phyloP scores from a whole-genome alignment of 176 grass and related monocot genomes.

The Bothriochloa decipiens region DNA sequence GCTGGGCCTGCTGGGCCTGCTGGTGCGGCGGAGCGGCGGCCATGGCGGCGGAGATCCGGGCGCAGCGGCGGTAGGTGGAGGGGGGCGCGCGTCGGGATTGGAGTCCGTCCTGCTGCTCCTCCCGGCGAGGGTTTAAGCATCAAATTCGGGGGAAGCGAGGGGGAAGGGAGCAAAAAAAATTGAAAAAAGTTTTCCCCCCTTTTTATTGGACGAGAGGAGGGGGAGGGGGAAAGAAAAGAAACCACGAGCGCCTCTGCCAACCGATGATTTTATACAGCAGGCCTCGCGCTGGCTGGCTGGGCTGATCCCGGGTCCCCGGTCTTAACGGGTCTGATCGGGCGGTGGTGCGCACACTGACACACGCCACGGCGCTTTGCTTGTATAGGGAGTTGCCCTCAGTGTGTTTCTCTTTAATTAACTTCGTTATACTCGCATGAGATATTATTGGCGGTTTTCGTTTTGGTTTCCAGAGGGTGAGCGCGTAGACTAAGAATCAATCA shows the following conservation, averaged over 20 bases:
- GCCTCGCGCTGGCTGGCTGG: no score
- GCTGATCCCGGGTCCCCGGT: no score
- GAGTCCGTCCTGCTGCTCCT: background rate
- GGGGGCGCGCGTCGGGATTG: slow-evolving; percentile 29
- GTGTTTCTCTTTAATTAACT: no score
- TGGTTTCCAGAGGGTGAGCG: no score
- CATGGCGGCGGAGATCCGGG: slow-evolving; percentile 51
- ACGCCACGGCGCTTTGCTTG: no score
- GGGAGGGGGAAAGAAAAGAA: background rate
- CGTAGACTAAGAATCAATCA: no score
- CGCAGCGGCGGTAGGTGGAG: background rate
- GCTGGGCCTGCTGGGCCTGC: no score
- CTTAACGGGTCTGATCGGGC: no score
- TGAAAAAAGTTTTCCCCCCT: background rate
- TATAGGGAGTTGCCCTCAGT: no score
- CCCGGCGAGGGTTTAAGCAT: background rate
- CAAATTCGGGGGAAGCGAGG: slow-evolving; percentile 15
- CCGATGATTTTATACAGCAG: slow-evolving; percentile 35
- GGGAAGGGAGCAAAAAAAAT: background rate
- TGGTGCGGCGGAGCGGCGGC: slow-evolving; percentile 38
- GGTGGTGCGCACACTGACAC: no score
- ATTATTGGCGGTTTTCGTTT: no score
- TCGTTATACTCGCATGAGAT: no score
- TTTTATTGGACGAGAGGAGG: slow-evolving; percentile 19
- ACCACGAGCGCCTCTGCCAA: slow-evolving; percentile 13